These are phyloP conservation scores for Alternaria sp. DNA, from an alignment of 2,329 filamentous ascomycete genomes.

Conservation along the genomic window DNA sequence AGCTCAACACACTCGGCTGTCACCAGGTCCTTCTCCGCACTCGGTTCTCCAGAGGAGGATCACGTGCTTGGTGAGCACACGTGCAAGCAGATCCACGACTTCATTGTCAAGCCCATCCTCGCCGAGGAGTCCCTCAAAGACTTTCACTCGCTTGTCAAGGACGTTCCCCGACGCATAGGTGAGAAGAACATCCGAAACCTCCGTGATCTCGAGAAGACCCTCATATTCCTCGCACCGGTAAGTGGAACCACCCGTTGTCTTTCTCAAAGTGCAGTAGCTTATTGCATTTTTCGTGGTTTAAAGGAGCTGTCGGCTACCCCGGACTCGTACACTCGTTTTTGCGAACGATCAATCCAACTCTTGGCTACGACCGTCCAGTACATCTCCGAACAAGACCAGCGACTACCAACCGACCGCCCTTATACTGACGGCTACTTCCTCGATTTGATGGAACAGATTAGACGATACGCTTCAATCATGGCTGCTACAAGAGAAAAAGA, in stretches of 20 bases:
- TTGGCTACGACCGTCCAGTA: conserved; percentile 89
- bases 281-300: conserved; percentile 67
- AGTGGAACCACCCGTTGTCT: conserved; percentile 67
- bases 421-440: conserved; percentile 98
- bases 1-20: conserved; percentile 50
- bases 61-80: conserved; percentile 74
- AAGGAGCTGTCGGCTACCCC: conserved; percentile 78
- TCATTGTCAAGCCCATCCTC: conserved; percentile 79
- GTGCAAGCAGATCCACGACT: conserved; percentile 79
- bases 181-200: conserved; percentile 89
- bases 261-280: conserved; percentile 71
- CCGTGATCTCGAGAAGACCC: conserved; percentile 91
- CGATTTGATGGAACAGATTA: conserved; percentile 93
- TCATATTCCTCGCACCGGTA: conserved; percentile 92
- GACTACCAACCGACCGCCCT: conserved; percentile 82
- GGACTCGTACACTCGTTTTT: conserved; percentile 84
- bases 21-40: conserved; percentile 56
- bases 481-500: conserved; percentile 75
- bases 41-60: conserved; percentile 52
- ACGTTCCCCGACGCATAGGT: conserved; percentile 80
- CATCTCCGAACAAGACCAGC: conserved; percentile 86
- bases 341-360: conserved; percentile 87
- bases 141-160: conserved; percentile 81
- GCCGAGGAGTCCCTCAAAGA: conserved; percentile 76
- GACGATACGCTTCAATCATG: conserved; percentile 86